Base-by-base conservation (phyloP, 768 basidiomycete species). In the Suillus variegatus region DNA sequence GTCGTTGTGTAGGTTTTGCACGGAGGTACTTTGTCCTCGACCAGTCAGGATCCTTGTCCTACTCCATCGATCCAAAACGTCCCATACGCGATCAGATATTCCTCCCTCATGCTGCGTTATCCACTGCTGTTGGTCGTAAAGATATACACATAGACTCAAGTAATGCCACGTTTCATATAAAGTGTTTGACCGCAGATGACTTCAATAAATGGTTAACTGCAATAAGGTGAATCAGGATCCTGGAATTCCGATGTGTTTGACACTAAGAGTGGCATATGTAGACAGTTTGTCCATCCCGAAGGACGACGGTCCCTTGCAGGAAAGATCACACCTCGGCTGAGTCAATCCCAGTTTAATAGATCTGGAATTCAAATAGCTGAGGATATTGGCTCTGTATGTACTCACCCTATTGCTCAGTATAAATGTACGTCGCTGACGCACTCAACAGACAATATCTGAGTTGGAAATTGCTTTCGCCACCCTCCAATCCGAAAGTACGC, bases 141-240 rank as follows among this genome's bases (percentile, higher is more conserved):
- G 90, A 94, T 70, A 92, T 94, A 60, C 92, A 93, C 70, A 81
- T 95, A 57, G 93, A 95, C 71, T 88, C 90, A 4, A 84, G 81
- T 70, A 87, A 81, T 52, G 89, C 88, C 35, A 94, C 91, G 1
- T 94, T 94, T 73, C 93, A 94, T 75, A 85, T 94, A 67, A 91
- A 89, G 75, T 92, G 91, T 73, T 76, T 92, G n/a, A 88, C 79
- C 56, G 76, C 77, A 20, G 85, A 87, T 10, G 93, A 94, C 71
- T 94, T 92, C 68, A 78, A 87, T 58, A 78, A 72, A 57, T 94
- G 93, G 93, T 90, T 91, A 85, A 67, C 79, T 32, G 88, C 89
- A 35, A 85, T 93, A 72, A 88, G 92, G 92, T 90, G 69, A 76
- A 76, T 62, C 61, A 18, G 7, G 35, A 13, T 57, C 8, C 40